A percentile compares a stretch with the other conserved stretches of the same genome.
Conservation (phyloP, 1,284 basidiomycete species). For the Rhodotorula sp. region DNA sequence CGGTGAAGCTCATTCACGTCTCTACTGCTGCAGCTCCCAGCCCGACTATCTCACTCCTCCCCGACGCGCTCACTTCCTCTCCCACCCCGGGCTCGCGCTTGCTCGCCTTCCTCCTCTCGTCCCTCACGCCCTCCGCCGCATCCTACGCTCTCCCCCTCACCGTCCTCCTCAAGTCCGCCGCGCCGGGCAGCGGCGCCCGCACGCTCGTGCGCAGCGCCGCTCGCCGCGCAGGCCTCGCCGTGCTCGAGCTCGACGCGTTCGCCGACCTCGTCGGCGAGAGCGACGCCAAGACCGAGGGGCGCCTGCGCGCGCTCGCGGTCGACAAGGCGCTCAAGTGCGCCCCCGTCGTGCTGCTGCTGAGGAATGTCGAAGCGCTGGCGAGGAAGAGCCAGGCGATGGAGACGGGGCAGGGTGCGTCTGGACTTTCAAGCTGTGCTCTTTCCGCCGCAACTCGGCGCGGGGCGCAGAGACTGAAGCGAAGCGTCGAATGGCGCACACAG, state of each 20-base stretch:
- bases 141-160: conserved; percentile 65
- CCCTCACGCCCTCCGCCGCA: conserved; percentile 59
- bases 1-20: not conserved
- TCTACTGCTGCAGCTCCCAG: not conserved
- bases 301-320: conserved; percentile 67
- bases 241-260: conserved; percentile 86
- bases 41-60: not conserved
- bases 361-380: conserved; percentile 79
- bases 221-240: conserved; percentile 68
- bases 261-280: conserved; percentile 74
- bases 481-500: no score
- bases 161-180: conserved; percentile 68
- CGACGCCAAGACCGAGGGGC: conserved; percentile 74
- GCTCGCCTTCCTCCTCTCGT: conserved; percentile 55
- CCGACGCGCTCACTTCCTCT: not conserved
- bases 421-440: conserved; percentile 13
- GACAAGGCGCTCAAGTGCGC: conserved; percentile 77
- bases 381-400: conserved; percentile 68
- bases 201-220: conserved; percentile 61
- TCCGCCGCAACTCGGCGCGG: not conserved
- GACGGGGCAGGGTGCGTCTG: conserved; percentile 64
- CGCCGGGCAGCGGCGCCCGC: conserved; percentile 72
- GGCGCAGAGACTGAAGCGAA: not conserved
- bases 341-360: conserved; percentile 80
- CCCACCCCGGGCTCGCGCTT: conserved; percentile 31